Conservation (phyloP, 257 asterid genomes). For the Solanum sejunctum region DNA sequence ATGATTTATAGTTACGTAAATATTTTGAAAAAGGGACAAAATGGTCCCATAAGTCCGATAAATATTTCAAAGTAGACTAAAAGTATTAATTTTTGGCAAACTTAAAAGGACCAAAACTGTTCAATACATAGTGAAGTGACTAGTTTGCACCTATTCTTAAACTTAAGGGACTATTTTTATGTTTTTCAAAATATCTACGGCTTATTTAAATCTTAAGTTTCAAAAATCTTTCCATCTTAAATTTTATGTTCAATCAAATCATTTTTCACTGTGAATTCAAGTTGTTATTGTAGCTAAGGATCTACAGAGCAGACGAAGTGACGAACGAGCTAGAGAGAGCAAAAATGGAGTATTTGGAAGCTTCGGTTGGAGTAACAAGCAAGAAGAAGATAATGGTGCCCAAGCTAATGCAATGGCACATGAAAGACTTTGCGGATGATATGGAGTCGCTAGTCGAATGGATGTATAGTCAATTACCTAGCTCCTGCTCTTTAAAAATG, state of each 20-base stretch:
- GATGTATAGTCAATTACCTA: constrained; percentile 84
- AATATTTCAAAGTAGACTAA: not conserved
- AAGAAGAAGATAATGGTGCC: constrained; percentile 71
- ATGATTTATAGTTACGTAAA: not conserved
- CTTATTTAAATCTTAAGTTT: not conserved
- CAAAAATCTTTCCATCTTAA: not conserved
- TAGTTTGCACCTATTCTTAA: not conserved
- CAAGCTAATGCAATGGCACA: constrained; percentile 69
- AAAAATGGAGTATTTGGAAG: constrained; percentile 81
- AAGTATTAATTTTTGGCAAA: not conserved
- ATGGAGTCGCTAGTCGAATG: constrained; percentile 83
- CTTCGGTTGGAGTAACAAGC: constrained; percentile 66
- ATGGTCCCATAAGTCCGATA: not conserved
- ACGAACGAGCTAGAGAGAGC: constrained; percentile 81
- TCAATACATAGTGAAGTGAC: not conserved
- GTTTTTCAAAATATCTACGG: not conserved
- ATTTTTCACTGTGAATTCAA: not conserved
- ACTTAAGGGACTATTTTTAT: not conserved
- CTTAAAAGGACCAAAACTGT: not conserved
- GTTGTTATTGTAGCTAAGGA: constrained; percentile 40
- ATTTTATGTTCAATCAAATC: accelerated
- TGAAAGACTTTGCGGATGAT: constrained; percentile 87
- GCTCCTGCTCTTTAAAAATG: constrained; percentile 52
- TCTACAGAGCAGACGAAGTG: constrained; percentile 56
- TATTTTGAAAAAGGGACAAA: not conserved